Base-by-base conservation (phyloP, 345 rosid species). In the Camelina laxa region DNA sequence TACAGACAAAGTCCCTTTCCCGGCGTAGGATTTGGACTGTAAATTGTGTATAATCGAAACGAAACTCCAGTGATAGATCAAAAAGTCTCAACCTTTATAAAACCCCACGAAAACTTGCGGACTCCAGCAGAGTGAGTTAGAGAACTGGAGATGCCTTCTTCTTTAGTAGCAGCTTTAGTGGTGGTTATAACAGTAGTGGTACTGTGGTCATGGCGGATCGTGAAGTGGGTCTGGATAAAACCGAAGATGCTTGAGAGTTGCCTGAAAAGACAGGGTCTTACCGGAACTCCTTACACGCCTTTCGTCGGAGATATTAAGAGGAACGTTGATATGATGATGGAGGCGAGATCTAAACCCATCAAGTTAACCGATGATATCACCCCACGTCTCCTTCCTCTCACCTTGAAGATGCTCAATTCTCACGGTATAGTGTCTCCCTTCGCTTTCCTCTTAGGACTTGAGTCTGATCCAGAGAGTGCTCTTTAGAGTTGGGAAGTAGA, bases 201-300 rank as follows among this genome's bases (percentile, higher is more conserved):
- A 60, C 33, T 79, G 36, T 75, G 79, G 82, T 38, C 69, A 70
- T 80, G 80, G 87, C 81, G 67, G 70, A 31, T 80, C 1, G 30
- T 80, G 61, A 75, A 77, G 21, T 74, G 84, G 86, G 73, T 82
- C 2, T 85, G 86, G 89, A 66, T 88, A 36, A 75, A 55, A 72
- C 93, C 89, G 0, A 84, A 61, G 82, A 80, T 39, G 71, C 76
- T 87, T 1, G 91, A 85, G 80, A 81, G 55, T 67, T 50, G 10
- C 49, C 68, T 88, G 24, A 82, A 74, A 77, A 48, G 67, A 48
- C 87, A 83, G 38, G 91, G 89, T 27, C 75, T 88, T 47, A 10
- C 42, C 7, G 88, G 86, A 68, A 81, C 81, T 27, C 75, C 82
- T 2, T 85, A 82, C 60, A 62, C 70, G 30, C 65, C 80, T 47